These are phyloP conservation scores for Tubosaeta brunneosetosa DNA, from an alignment of 768 basidiomycete species.

Conservation along the genomic window DNA sequence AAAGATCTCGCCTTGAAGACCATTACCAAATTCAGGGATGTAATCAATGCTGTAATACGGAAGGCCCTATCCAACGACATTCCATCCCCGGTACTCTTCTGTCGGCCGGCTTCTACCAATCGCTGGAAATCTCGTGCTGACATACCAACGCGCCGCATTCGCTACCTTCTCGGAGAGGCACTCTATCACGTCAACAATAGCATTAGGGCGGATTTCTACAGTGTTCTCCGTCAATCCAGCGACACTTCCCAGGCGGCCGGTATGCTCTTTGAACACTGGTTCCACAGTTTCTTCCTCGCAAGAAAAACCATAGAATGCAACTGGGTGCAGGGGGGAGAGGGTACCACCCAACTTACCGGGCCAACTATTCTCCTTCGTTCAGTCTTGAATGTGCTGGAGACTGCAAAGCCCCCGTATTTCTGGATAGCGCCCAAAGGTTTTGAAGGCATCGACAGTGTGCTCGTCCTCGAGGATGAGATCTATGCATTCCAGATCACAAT, in stretches of 20 bases:
- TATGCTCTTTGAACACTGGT: no score
- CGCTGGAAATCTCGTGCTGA: no score
- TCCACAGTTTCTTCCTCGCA: no score
- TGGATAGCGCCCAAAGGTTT: not conserved
- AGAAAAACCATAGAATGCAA: no score
- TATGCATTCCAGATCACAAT: not conserved
- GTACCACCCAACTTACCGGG: not conserved
- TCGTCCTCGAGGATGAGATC: not conserved
- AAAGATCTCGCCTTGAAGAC: not conserved
- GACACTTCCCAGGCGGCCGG: not conserved
- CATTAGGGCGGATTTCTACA: not conserved
- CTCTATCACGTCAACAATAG: not conserved
- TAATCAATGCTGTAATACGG: not conserved
- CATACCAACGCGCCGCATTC: no score
- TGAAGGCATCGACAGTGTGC: not conserved
- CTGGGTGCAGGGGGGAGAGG: not conserved
- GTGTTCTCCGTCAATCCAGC: not conserved
- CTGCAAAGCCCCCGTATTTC: no score
- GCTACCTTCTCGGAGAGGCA: not conserved
- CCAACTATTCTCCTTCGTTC: not conserved
- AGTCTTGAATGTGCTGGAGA: no score
- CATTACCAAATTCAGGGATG: no score
- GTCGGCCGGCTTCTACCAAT: no score
- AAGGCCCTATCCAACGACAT: not conserved
- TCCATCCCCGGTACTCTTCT: not conserved